These are phyloP conservation scores for Aspergillus sclerotialis DNA, from an alignment of 2,329 filamentous ascomycete genomes.

Conservation along the genomic window DNA sequence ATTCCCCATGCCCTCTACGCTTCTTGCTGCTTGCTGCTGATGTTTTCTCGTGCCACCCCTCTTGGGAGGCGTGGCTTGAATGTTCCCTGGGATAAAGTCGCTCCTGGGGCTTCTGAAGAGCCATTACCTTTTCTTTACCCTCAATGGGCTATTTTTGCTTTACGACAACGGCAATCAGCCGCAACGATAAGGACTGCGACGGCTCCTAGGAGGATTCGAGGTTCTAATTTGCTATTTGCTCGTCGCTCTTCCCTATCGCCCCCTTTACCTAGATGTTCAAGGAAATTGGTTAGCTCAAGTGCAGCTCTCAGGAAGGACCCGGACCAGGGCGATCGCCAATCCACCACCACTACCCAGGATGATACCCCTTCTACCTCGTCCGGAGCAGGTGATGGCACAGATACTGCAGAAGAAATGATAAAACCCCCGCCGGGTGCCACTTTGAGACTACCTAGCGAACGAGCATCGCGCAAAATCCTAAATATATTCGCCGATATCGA, in stretches of 20 bases:
- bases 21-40: constrained; percentile 18
- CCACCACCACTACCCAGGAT: not conserved
- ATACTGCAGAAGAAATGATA: too few species aligned
- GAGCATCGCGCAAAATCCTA: not conserved
- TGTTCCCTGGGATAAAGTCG: constrained; percentile 28
- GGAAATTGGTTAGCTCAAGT: constrained; percentile 19
- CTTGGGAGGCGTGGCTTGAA: constrained; percentile 33
- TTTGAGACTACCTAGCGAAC: not conserved
- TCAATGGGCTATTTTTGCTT: constrained; percentile 28
- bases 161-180: constrained; percentile 15
- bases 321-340: not conserved
- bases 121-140: constrained; percentile 42
- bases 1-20: constrained; percentile 12
- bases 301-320: not conserved
- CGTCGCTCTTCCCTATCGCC: constrained; percentile 5
- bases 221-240: not conserved
- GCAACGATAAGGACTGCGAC: constrained; percentile 10
- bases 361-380: too few species aligned
- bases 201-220: constrained; percentile 2
- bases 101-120: constrained; percentile 30
- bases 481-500: constrained; percentile 7
- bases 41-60: constrained; percentile 38
- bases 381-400: too few species aligned
- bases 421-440: too few species aligned
- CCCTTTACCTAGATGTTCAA: constrained; percentile 8